Base-by-base conservation (phyloP, 345 rosid species). In the Eucalyptus melliodora region DNA sequence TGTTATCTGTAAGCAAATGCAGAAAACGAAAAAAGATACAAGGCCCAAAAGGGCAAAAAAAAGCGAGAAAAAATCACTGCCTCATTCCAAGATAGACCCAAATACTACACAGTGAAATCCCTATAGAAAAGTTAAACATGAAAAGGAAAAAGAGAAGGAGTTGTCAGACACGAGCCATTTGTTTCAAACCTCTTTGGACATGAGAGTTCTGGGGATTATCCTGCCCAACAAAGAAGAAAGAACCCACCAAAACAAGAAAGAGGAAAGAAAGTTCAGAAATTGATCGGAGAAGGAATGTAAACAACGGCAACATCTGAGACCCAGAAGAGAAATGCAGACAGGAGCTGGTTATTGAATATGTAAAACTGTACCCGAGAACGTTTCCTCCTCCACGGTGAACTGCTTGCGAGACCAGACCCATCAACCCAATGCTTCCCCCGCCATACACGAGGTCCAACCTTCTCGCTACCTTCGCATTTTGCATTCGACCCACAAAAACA, bases 381-480 rank as follows among this genome's bases (percentile, higher is more conserved):
- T 95, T 93, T 87, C 99, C 94, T 90, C 99, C 99, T 37, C 95
- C 98, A 26, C 87, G 91, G 91, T 95, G 95, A 87, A 97, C 99
- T 88, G 96, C 95, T 90, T 93, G 96, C 37, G 99, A 95, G 89
- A 97, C 97, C 92, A 96, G 91, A 89, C 99, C 99, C 99, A 97
- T 97, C 30, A 97, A 93, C 69, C 98, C 99, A 91, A 95, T 94
- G 87, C 99, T 97, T 31, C 99, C 99, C 88, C 99, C 99, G 59
- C 99, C 99, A 89, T 97, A 97, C 50, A 97, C 99, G 90, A 97
- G 99, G 90, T 95, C 96, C 92, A 96, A 86, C 89, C 95, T 95
- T 89, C 92, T 97, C 40, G 89, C 93, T 86, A 97, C 95, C 99
- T 97, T 77, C 60, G 67, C 67, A 40, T 34, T 31, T 21, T n/a